Conservation (phyloP, 352 stramenopile genomes). For the Pythium utonaiense region DNA sequence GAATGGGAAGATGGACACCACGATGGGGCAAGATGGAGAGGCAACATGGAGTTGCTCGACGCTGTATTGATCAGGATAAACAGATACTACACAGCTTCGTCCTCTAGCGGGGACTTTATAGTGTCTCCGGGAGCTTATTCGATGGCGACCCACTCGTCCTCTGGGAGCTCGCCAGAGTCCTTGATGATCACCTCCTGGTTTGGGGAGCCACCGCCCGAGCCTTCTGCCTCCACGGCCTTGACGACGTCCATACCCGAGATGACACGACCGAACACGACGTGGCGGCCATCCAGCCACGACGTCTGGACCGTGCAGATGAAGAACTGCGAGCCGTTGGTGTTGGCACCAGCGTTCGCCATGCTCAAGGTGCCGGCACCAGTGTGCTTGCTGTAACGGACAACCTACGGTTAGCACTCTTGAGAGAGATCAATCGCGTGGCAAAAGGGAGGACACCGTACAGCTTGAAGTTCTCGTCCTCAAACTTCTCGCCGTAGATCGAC, state of each 20-base stretch:
- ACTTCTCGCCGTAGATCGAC: constrained; percentile 78
- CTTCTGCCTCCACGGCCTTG: constrained; percentile 93
- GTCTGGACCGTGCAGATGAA: constrained; percentile 95
- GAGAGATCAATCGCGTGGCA: no score
- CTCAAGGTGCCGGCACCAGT: constrained; percentile 60
- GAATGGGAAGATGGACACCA: background rate
- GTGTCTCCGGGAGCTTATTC: constrained; percentile 18
- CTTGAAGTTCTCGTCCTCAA: constrained; percentile 87
- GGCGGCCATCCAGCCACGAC: constrained; percentile 85
- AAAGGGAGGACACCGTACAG: constrained; percentile 50
- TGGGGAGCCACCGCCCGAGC: constrained; percentile 89
- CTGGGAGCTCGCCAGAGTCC: constrained; percentile 91
- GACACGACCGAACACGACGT: constrained; percentile 94
- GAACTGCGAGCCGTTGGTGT: constrained; percentile 97
- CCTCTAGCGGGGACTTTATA: background rate
- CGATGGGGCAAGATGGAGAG: background rate
- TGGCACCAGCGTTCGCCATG: constrained; percentile 83
- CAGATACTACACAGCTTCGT: background rate
- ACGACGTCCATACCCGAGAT: constrained; percentile 96
- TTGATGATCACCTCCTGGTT: constrained; percentile 88
- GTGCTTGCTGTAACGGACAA: constrained; percentile 47
- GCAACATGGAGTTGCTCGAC: background rate
- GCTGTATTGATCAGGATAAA: constrained; percentile 2
- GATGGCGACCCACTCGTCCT: constrained; percentile 44
- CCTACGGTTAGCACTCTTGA: no score